Conservation (phyloP, 208 protist genomes). For the Leishmania martiniquensis region DNA sequence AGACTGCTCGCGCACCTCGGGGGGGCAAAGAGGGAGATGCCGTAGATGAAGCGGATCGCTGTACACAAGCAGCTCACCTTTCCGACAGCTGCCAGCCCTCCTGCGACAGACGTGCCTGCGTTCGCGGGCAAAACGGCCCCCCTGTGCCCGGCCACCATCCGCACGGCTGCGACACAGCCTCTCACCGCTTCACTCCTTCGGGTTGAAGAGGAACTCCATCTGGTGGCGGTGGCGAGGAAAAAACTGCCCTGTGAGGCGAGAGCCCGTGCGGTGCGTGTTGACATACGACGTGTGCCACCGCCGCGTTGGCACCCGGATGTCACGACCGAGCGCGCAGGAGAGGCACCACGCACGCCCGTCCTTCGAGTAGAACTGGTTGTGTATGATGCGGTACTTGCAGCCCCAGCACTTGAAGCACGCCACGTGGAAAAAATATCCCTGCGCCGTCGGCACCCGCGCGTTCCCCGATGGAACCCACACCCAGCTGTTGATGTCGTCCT, state of each 20-base stretch:
- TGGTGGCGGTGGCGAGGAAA: constrained; percentile 87
- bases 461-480: constrained; percentile 91
- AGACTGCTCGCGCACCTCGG: neutral
- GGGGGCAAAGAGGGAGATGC: neutral
- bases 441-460: constrained; percentile 74
- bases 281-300: constrained; percentile 92
- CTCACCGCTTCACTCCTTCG: constrained; percentile 52
- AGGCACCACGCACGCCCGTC: constrained; percentile 86
- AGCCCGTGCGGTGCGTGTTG: constrained; percentile 89
- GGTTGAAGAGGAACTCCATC: constrained; percentile 90
- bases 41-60: neutral
- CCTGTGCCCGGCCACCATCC: neutral
- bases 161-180: neutral
- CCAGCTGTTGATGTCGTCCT: constrained; percentile 78
- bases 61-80: neutral
- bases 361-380: constrained; percentile 93
- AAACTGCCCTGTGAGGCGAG: constrained; percentile 79
- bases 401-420: constrained; percentile 91
- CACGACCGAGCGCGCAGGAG: constrained; percentile 80
- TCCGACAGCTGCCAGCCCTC: neutral
- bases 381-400: constrained; percentile 85
- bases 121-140: neutral
- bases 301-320: constrained; percentile 80
- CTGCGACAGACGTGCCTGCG: neutral
- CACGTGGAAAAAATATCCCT: constrained; percentile 93